Evolutionary conservation across 441 rosid genomes (phyloP).

Genomic region (Eruca vesicaria): DNA sequence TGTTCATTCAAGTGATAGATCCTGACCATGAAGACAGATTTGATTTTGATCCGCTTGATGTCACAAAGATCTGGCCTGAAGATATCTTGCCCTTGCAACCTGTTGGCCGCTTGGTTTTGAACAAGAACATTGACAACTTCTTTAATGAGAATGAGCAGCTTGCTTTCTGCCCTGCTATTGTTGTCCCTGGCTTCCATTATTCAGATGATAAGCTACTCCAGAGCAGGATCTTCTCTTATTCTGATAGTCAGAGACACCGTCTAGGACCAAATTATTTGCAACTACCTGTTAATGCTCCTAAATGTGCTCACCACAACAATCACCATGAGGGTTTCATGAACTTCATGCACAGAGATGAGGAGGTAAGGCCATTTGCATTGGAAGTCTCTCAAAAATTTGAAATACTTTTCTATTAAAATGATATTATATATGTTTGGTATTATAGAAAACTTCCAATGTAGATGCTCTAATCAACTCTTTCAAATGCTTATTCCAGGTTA

Average conservation of each 20-base stretch:
- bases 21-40: slow-evolving; percentile 75
- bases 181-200: slow-evolving; percentile 86
- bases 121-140: slow-evolving; percentile 95
- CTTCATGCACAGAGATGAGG: slow-evolving; percentile 93
- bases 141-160: slow-evolving; percentile 90
- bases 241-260: slow-evolving; percentile 96
- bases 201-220: slow-evolving; percentile 93
- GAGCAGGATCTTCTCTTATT: slow-evolving; percentile 74
- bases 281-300: slow-evolving; percentile 92
- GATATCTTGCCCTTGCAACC: slow-evolving; percentile 90
- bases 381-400: neutral
- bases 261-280: slow-evolving; percentile 96
- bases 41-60: slow-evolving; percentile 96
- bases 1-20: slow-evolving; percentile 85
- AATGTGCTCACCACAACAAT: slow-evolving; percentile 90
- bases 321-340: slow-evolving; percentile 95
- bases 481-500: slow-evolving; percentile 45
- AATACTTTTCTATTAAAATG: no score
- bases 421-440: no score
- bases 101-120: slow-evolving; percentile 97
- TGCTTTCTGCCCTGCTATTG: slow-evolving; percentile 87
- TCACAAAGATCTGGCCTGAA: slow-evolving; percentile 96
- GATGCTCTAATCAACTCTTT: no score
- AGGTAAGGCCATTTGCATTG: slow-evolving; percentile 42
- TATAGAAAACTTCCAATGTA: no score